Evolutionary conservation across 1,284 basidiomycete genomes (phyloP).

Genomic region (Phlebopus sp.): DNA sequence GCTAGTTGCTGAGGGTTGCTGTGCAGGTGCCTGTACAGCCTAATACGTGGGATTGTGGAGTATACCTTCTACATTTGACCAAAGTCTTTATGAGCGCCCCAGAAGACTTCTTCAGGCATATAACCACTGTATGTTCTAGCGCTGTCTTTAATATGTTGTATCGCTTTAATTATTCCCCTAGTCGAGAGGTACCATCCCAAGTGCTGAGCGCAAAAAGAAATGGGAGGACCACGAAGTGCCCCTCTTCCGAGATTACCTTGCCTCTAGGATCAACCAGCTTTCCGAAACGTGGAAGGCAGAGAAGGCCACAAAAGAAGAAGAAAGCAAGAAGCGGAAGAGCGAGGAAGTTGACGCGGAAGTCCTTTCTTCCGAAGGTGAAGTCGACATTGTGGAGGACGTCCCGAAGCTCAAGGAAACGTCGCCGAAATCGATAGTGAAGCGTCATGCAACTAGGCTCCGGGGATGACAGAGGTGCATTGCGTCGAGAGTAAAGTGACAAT

Average conservation of each 20-base stretch:
- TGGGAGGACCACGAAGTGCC: slow-evolving; percentile 47
- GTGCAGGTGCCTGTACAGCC: slow-evolving; percentile 75
- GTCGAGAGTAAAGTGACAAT: background rate
- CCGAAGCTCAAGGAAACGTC: background rate
- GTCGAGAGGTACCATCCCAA: slow-evolving; percentile 31
- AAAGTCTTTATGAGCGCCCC: slow-evolving; percentile 66
- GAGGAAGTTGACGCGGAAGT: slow-evolving; percentile 24
- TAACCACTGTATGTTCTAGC: slow-evolving; percentile 39
- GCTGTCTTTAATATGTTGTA: background rate
- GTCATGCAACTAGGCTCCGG: slow-evolving; percentile 23
- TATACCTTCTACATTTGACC: slow-evolving; percentile 82
- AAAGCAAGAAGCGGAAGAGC: slow-evolving; percentile 19
- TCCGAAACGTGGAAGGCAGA: slow-evolving; percentile 43
- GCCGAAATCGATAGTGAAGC: background rate
- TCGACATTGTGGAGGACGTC: slow-evolving; percentile 39
- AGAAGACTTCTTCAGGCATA: slow-evolving; percentile 39
- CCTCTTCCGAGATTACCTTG: slow-evolving; percentile 36
- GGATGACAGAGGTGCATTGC: slow-evolving; percentile 17
- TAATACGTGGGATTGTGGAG: slow-evolving; percentile 84
- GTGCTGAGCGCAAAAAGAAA: slow-evolving; percentile 37
- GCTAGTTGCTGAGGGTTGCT: slow-evolving; percentile 1
- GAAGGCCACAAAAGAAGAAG: slow-evolving; percentile 33
- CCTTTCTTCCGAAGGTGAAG: slow-evolving; percentile 47
- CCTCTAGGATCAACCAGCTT: slow-evolving; percentile 33
- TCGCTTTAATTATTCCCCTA: slow-evolving; percentile 15